Base-by-base conservation (phyloP, 2,329 filamentous ascomycete species). In the Ustulina deusta region DNA sequence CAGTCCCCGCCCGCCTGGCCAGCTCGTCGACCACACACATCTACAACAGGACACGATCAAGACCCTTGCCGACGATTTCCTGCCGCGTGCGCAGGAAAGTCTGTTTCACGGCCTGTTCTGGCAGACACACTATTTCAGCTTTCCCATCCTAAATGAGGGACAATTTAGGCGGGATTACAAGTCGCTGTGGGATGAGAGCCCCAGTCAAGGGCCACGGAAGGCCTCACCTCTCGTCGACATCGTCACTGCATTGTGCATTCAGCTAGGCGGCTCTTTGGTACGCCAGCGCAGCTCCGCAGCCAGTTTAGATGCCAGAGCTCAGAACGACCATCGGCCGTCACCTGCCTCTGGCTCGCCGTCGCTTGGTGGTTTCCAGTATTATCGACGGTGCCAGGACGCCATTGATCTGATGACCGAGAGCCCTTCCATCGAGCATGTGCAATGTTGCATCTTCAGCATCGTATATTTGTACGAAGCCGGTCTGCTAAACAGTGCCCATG, bases 51-150 rank as follows among this genome's bases (percentile, higher is more conserved):
- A 36, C 34, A 36, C 34, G 11, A 11, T 36, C 34, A 36, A 36
- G 34, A 36, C 6, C 34, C 34, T 36, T 11, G 34, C 34, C 11
- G 17, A 56, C 44, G 32, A 32, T 29, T 71, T 42, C 52, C 67
- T 72, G 5, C 52, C 56, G 6, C 52, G 46, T 1, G 22, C 54
- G n/a, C 70, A 70, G 42, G 70, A 72, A 48, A 48, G n/a, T n/a
- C 55, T 60, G 20, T 72, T 70, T 60, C 65, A 70, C 44, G 61
- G 54, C 36, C 34, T 72, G 5, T 72, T 70, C 54, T 72, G 70
- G 70, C 65, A 70, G 49, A 55, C 70, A 15, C 65, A 72, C 55
- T 70, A 68, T 55, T 70, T 70, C 48, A 62, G 68, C 48, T 68
- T 34, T 51, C 70, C 70, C 20, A 58, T 72, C 38, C 11, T 72